These are phyloP conservation scores for Akanthomyces dipterigenus DNA, from an alignment of 2,329 filamentous ascomycete genomes.

Conservation along the genomic window DNA sequence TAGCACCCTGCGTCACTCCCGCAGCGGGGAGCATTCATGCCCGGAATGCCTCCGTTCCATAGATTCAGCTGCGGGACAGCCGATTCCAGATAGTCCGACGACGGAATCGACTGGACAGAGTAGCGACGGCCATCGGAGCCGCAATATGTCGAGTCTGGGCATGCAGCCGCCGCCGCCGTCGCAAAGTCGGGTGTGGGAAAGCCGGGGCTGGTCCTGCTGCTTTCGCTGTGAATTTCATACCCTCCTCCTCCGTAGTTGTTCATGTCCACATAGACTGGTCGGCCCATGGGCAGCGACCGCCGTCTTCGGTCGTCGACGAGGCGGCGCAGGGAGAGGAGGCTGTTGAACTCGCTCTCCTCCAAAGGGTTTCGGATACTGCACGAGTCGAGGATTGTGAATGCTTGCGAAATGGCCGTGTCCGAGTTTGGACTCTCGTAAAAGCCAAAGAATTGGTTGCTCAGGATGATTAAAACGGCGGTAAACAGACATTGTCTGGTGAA, in stretches of 20 bases:
- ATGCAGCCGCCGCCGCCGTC: neutral
- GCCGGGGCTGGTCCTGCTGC: neutral
- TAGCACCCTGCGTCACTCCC: neutral
- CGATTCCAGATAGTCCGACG: neutral
- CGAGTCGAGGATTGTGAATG: neutral
- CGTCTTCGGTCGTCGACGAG: neutral
- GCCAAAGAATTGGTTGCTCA: conserved; percentile 50
- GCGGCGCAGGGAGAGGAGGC: neutral
- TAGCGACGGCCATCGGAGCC: neutral
- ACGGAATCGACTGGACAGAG: neutral
- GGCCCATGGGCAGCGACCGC: neutral
- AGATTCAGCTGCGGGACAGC: neutral
- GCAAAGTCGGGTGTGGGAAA: neutral
- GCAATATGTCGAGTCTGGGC: neutral
- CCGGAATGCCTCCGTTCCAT: neutral
- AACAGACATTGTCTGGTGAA: conserved; percentile 45
- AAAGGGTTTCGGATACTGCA: neutral
- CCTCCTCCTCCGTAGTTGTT: neutral
- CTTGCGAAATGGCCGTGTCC: conserved; percentile 30
- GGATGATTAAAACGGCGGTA: conserved; percentile 44
- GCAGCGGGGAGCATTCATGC: neutral
- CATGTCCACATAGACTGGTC: neutral
- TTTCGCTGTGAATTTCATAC: neutral
- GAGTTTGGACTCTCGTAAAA: conserved; percentile 40
- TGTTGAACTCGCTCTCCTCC: neutral